Evolutionary conservation across 2,329 filamentous ascomycete genomes (phyloP).

Genomic region (Hortaea sp.): DNA sequence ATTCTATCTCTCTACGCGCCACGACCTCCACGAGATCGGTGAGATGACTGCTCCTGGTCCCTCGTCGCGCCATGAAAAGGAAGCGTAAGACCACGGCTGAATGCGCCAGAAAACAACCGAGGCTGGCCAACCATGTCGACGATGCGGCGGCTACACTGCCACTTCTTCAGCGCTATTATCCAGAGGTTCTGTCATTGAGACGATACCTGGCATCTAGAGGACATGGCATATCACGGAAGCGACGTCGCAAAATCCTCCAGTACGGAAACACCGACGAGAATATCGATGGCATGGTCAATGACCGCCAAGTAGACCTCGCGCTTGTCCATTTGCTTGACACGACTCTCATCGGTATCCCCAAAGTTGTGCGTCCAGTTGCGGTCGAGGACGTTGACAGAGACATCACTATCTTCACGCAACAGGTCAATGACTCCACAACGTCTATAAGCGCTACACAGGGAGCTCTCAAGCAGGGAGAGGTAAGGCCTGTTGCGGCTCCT

Average conservation of each 20-base stretch:
- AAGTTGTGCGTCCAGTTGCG: conserved; percentile 37
- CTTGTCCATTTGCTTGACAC: conserved; percentile 56
- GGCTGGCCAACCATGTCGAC: neutral
- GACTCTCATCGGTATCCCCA: conserved; percentile 52
- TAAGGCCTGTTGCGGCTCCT: conserved; percentile 19
- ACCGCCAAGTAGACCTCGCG: conserved; percentile 9
- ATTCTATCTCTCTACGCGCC: too few relatives aligned
- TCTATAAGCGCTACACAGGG: conserved; percentile 14
- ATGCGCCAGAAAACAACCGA: neutral
- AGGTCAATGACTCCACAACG: conserved; percentile 24
- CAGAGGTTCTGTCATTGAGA: conserved; percentile 9
- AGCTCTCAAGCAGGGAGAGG: conserved; percentile 31
- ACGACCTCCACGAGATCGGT: too few relatives aligned
- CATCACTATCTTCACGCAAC: conserved; percentile 36
- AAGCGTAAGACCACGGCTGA: conserved; percentile 1
- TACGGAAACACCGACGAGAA: conserved; percentile 2
- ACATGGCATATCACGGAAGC: conserved; percentile 6
- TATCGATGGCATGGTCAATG: neutral
- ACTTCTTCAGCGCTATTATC: conserved; percentile 10
- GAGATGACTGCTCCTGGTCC: neutral
- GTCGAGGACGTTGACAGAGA: conserved; percentile 36
- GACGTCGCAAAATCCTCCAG: conserved; percentile 6
- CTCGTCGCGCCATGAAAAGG: conserved; percentile 5
- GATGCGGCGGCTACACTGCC: conserved; percentile 1
- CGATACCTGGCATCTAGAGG: conserved; percentile 7